phyloP scores from a whole-genome alignment of 176 grass and related monocot genomes.

The Raddia guianensis region DNA sequence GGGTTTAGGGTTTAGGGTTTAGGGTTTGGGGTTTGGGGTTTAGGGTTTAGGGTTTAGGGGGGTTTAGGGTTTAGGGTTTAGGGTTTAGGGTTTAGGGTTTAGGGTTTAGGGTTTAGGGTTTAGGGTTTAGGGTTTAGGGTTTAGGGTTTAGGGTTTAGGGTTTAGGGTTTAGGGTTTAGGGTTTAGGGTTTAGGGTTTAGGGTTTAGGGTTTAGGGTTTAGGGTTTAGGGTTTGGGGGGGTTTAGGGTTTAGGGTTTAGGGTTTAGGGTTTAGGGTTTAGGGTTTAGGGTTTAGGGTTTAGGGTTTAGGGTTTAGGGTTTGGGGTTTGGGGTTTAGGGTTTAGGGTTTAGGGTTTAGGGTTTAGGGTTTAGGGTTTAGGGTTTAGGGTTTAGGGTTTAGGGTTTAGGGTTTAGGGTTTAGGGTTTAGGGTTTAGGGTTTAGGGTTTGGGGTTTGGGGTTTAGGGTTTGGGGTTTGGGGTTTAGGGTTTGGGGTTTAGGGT shows the following conservation, averaged over 20 bases:
- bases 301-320: neutral
- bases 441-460: neutral
- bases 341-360: neutral
- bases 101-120: neutral
- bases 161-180: neutral
- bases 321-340: slow-evolving; percentile 1
- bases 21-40: too few relatives aligned
- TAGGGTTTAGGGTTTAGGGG: too few relatives aligned
- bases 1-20: too few relatives aligned
- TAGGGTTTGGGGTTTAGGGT: slow-evolving; percentile 30
- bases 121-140: neutral
- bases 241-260: slow-evolving; percentile 2
- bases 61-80: too few relatives aligned
- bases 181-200: neutral
- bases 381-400: slow-evolving; percentile 4
- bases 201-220: neutral
- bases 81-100: neutral
- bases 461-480: neutral
- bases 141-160: neutral
- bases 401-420: slow-evolving; percentile 35
- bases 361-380: neutral
- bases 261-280: slow-evolving; percentile 16
- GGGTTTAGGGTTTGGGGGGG: slow-evolving; percentile 8
- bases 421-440: slow-evolving; percentile 33
- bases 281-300: slow-evolving; percentile 16